Percentiles rank a stretch among this genome's conserved stretches.
Conservation (phyloP, 768 basidiomycete genomes). For the Russula dissimulans region DNA sequence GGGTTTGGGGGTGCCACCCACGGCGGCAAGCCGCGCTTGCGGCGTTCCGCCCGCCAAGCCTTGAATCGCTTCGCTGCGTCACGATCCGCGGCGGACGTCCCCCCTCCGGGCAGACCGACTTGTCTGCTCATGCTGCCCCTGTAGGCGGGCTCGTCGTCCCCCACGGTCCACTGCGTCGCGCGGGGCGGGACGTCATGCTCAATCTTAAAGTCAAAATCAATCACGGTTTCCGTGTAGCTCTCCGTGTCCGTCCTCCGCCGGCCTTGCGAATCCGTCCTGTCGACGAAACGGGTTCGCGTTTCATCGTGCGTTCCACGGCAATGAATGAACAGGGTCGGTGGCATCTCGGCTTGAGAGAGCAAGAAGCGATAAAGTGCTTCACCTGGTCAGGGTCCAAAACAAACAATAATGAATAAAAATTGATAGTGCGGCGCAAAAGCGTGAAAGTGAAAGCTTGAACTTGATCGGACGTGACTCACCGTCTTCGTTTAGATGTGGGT, state of each 20-base stretch:
- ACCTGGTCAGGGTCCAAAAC: constrained; percentile 30
- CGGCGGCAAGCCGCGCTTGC: constrained; percentile 42
- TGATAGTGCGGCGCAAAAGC: neutral
- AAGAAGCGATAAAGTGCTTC: constrained; percentile 70
- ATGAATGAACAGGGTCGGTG: constrained; percentile 39
- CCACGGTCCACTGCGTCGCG: constrained; percentile 48
- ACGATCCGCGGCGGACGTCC: constrained; percentile 33
- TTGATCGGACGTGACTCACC: constrained; percentile 30
- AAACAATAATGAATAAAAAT: neutral
- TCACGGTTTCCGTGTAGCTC: constrained; percentile 46
- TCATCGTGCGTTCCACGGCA: constrained; percentile 51
- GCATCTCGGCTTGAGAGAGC: constrained; percentile 41
- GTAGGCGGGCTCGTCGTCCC: constrained; percentile 55
- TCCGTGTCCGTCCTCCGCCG: constrained; percentile 33
- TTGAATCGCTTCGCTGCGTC: constrained; percentile 36
- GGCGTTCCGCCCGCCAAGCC: constrained; percentile 38
- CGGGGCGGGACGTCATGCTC: constrained; percentile 35
- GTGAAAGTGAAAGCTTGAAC: neutral
- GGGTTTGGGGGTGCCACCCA: constrained; percentile 29
- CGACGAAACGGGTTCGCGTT: constrained; percentile 40
- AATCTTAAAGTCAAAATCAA: constrained; percentile 64
- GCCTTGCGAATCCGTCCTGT: constrained; percentile 29
- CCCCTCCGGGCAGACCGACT: constrained; percentile 32
- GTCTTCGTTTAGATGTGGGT: constrained; percentile 57
- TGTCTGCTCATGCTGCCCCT: constrained; percentile 56